Percentiles rank a stretch among this genome's conserved stretches.
These are phyloP conservation scores for Xanthoconium stramineum DNA, from an alignment of 768 basidiomycete genomes.

Conservation along the genomic window DNA sequence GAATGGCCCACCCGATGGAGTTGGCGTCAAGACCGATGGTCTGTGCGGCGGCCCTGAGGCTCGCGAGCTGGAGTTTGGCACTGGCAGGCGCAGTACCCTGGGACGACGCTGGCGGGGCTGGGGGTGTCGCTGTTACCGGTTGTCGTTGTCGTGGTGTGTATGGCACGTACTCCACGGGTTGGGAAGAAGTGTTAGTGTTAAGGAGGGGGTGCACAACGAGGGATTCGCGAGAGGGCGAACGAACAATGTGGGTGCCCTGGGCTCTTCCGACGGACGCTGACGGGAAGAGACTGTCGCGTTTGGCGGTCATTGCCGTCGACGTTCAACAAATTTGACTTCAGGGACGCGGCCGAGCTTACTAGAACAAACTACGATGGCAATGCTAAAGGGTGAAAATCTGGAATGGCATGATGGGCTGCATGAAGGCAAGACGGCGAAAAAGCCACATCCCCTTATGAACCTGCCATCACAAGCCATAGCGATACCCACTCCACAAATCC, in stretches of 20 bases:
- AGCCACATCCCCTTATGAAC: too few species aligned
- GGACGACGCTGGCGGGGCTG: not conserved
- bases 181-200: slow-evolving; percentile 33
- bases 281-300: slow-evolving; percentile 1
- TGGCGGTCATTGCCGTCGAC: slow-evolving; percentile 31
- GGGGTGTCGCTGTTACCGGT: slow-evolving; percentile 32
- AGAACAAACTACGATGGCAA: too few species aligned
- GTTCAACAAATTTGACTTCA: too few species aligned
- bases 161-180: slow-evolving; percentile 56
- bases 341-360: too few species aligned
- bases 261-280: not conserved
- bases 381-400: too few species aligned
- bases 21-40: slow-evolving; percentile 59
- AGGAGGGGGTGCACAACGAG: slow-evolving; percentile 65
- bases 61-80: slow-evolving; percentile 68
- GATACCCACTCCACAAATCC: slow-evolving; percentile 73
- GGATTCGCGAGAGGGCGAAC: slow-evolving; percentile 49
- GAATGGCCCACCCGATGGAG: slow-evolving; percentile 72
- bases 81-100: slow-evolving; percentile 31
- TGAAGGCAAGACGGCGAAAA: too few species aligned
- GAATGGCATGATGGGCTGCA: too few species aligned
- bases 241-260: slow-evolving; percentile 33
- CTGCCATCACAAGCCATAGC: slow-evolving; percentile 51
- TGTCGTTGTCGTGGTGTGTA: slow-evolving; percentile 74
- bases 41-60: slow-evolving; percentile 71